A percentile compares a stretch with the other conserved stretches of the same genome.
Evolutionary conservation across 352 stramenopile genomes (phyloP).

Genomic region (Globisporangium okanoganense): DNA sequence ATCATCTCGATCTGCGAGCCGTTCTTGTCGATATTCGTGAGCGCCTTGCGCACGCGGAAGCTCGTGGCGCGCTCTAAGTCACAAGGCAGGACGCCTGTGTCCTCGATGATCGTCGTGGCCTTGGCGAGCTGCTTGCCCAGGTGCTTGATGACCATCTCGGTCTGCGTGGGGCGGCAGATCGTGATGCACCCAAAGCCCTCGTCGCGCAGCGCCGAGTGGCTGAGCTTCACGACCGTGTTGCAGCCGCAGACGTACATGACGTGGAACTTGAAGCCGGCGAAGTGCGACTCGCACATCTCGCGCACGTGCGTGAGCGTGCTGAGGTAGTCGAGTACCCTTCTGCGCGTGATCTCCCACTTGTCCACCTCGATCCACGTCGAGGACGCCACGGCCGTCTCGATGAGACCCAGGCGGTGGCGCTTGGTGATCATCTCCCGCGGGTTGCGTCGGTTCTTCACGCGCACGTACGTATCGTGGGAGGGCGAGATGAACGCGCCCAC

Average conservation of each 20-base stretch:
- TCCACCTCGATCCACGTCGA: conserved; percentile 84
- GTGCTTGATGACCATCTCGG: conserved; percentile 69
- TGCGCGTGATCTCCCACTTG: conserved; percentile 79
- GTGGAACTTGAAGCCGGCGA: conserved; percentile 55
- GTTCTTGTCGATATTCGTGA: conserved; percentile 29
- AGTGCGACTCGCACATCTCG: conserved; percentile 74
- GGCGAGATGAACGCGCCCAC: conserved; percentile 77
- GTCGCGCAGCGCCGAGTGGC: conserved; percentile 57
- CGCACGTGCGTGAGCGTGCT: conserved; percentile 67
- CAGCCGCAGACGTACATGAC: conserved; percentile 76
- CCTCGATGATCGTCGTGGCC: conserved; percentile 63
- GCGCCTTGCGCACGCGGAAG: conserved; percentile 54
- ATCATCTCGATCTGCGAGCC: conserved; percentile 53
- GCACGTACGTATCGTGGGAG: conserved; percentile 72
- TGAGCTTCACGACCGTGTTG: conserved; percentile 79
- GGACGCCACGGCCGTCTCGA: conserved; percentile 57
- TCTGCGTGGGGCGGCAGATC: conserved; percentile 62
- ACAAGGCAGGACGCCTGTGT: conserved; percentile 61
- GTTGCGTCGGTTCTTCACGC: conserved; percentile 64
- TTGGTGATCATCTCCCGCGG: conserved; percentile 78
- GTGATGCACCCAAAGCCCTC: conserved; percentile 71
- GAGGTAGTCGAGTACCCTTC: conserved; percentile 71
- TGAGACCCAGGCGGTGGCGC: conserved; percentile 53
- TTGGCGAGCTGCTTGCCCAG: conserved; percentile 56
- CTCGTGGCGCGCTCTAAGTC: conserved; percentile 65